These are phyloP conservation scores for Quercus parvula DNA, from an alignment of 306 rosid species.

Conservation along the genomic window DNA sequence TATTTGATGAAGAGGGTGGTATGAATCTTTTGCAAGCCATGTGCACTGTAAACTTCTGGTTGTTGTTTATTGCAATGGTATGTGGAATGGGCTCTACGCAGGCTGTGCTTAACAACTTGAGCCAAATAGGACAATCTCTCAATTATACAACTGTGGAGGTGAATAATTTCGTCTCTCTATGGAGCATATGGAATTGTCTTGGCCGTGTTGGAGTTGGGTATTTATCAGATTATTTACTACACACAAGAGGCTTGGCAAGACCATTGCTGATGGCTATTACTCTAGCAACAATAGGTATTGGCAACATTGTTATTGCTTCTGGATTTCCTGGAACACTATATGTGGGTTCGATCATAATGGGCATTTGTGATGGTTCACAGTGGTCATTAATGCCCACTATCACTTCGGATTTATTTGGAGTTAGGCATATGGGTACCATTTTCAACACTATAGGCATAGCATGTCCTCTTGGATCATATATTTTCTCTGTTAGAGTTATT, in stretches of 20 bases:
- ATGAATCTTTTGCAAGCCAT: constrained; percentile 61
- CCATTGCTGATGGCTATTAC: constrained; percentile 61
- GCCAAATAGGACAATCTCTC: constrained; percentile 82
- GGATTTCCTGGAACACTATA: constrained; percentile 71
- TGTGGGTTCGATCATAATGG: constrained; percentile 72
- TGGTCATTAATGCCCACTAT: constrained; percentile 95
- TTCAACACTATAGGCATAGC: constrained; percentile 82
- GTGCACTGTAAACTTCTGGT: constrained; percentile 66
- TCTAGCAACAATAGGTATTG: constrained; percentile 50
- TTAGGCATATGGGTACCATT: constrained; percentile 81
- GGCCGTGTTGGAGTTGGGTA: constrained; percentile 93
- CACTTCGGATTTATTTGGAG: constrained; percentile 81
- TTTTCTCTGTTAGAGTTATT: constrained; percentile 77
- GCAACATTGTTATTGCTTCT: constrained; percentile 62
- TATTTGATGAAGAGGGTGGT: constrained; percentile 27
- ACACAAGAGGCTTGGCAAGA: constrained; percentile 65
- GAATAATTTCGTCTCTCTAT: constrained; percentile 62
- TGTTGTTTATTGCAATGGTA: constrained; percentile 69
- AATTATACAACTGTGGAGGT: constrained; percentile 62
- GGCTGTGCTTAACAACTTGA: constrained; percentile 82
- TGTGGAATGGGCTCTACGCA: constrained; percentile 88
- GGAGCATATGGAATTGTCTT: constrained; percentile 96
- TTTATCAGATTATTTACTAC: constrained; percentile 71
- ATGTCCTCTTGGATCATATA: constrained; percentile 79
- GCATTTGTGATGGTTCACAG: constrained; percentile 84